Percentiles rank a stretch among this genome's conserved stretches.
Conservation (phyloP, 108 stramenopile species). For the Nitzschia sp. region DNA sequence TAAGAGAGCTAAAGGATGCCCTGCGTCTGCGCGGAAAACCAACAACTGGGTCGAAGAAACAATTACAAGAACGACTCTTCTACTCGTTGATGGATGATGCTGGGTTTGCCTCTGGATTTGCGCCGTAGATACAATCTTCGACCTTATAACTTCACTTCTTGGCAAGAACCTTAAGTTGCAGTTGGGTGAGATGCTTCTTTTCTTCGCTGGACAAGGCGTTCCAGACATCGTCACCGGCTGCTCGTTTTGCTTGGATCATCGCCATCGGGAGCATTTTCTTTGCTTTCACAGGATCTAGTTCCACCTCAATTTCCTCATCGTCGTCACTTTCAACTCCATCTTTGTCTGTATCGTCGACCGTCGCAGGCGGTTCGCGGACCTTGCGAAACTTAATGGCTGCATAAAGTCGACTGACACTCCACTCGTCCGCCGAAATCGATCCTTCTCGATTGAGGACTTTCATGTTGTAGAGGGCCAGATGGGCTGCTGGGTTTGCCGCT, state of each 20-base stretch:
- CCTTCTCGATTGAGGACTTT: slow-evolving; percentile 81
- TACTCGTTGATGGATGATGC: slow-evolving; percentile 60
- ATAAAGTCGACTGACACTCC: slow-evolving; percentile 87
- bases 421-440: slow-evolving; percentile 79
- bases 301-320: slow-evolving; percentile 21
- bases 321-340: slow-evolving; percentile 49
- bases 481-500: slow-evolving; percentile 49
- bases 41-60: slow-evolving; percentile 62
- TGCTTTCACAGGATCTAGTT: slow-evolving; percentile 43
- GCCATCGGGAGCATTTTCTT: slow-evolving; percentile 57
- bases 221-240: slow-evolving; percentile 47
- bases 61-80: slow-evolving; percentile 58
- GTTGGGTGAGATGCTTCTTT: slow-evolving; percentile 47
- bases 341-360: slow-evolving; percentile 55
- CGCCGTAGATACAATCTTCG: slow-evolving; percentile 16
- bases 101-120: slow-evolving; percentile 37
- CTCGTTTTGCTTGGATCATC: slow-evolving; percentile 59
- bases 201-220: slow-evolving; percentile 43
- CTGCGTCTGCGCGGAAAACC: slow-evolving; percentile 54
- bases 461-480: slow-evolving; percentile 83
- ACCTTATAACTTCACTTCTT: background rate
- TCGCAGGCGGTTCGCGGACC: slow-evolving; percentile 72
- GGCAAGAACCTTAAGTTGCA: slow-evolving; percentile 32
- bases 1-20: slow-evolving; percentile 54
- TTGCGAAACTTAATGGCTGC: slow-evolving; percentile 87